Base-by-base conservation (phyloP, 352 stramenopile species). In the Globisporangium orthogonon region DNA sequence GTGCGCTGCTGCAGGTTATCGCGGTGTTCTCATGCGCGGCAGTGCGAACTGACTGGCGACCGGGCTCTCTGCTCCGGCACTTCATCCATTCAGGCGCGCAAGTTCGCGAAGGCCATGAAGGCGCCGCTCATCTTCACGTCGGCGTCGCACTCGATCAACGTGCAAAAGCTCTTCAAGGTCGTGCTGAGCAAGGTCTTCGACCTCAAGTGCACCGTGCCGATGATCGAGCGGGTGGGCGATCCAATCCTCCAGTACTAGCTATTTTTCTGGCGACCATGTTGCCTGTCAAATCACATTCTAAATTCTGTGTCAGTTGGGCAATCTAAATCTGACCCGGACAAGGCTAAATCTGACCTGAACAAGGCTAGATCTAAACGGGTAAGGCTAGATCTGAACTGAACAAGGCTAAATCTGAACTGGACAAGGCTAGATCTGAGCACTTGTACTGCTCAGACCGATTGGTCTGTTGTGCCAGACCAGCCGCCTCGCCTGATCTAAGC, bases 91-190 rank as follows among this genome's bases (percentile, higher is more conserved):
- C 54, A 97, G 81, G 92, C 92, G 29, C 86, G 92, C 56, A 97
- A 97, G 67, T 98, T 97, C 62, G 89, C 92, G 15, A 96, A 95
- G 66, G 92, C 91, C 17, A 98, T 98, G 92, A 97, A 97, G 49
- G 92, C 92, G 39, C 92, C 92, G 50, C 73, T 98, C 31, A 96
- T 98, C 45, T 98, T 98, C 66, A 97, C 87, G 52, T 97, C 87
- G 31, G 84, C 90, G 7, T 95, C 82, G 53, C 89, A 98, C 73
- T 97, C 91, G 31, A 97, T 98, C 63, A 98, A 98, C 71, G 89
- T 98, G 30, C 89, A 97, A 55, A 98, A 98, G 74, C 83, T 98
- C 50, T 97, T 98, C 73, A 97, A 98, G 63, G 86, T 98, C 52
- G 88, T 97, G 48, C 70, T 97, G 54, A 94, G 84, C 62, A 97